Conservation (phyloP, 495 filamentous ascomycete genomes). For the Lophiostoma macrostomum region DNA sequence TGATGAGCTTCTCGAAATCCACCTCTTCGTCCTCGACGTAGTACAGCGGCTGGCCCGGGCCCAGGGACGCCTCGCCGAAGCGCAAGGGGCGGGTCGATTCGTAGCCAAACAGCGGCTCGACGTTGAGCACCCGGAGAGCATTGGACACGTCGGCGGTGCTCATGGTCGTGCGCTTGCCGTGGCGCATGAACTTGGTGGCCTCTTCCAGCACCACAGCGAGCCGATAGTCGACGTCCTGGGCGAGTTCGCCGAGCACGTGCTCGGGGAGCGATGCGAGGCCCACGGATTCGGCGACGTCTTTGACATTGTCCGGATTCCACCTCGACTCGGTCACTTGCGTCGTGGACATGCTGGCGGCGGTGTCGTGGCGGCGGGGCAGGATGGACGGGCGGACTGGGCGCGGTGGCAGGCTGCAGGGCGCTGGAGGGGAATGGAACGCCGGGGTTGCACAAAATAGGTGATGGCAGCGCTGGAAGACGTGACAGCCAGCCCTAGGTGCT, state of each 20-base stretch:
- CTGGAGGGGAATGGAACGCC: not conserved
- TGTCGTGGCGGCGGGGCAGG: not conserved
- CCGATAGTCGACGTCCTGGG: constrained; percentile 92
- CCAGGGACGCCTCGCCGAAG: constrained; percentile 90
- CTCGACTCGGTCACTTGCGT: too few relatives aligned
- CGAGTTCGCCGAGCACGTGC: constrained; percentile 77
- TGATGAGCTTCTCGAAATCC: constrained; percentile 98
- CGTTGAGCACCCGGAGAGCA: constrained; percentile 78
- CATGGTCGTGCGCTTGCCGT: constrained; percentile 75
- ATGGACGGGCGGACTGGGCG: not conserved
- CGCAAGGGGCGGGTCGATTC: constrained; percentile 80
- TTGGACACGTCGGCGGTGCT: constrained; percentile 82
- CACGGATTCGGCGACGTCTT: constrained; percentile 91
- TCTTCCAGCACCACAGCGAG: constrained; percentile 89
- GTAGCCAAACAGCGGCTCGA: constrained; percentile 94
- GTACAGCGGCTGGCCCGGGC: constrained; percentile 91
- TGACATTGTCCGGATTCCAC: constrained; percentile 95
- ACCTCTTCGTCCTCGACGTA: constrained; percentile 99
- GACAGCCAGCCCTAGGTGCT: constrained; percentile 7
- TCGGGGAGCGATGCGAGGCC: constrained; percentile 76
- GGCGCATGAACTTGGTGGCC: constrained; percentile 91
- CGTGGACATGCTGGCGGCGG: constrained; percentile 36
- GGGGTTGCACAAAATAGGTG: not conserved
- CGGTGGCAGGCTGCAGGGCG: not conserved
- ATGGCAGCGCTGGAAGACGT: not conserved